Evolutionary conservation across 768 basidiomycete species (phyloP).

Genomic region (Rhizopogon vulgaris): DNA sequence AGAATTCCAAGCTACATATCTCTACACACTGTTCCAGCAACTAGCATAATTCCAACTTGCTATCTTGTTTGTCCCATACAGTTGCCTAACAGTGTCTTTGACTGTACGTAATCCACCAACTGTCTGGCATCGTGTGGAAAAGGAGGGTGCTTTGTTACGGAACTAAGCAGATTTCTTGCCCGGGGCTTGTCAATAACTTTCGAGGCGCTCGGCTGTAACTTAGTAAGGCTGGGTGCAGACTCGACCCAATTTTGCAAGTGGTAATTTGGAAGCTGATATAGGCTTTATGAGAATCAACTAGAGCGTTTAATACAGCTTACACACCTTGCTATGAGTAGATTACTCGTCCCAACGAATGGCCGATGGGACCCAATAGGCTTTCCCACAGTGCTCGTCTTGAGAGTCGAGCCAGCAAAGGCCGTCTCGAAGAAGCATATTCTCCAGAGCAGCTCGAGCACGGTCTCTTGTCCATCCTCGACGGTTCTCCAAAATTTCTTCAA

Average conservation of each 20-base stretch:
- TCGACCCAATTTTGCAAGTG: neutral
- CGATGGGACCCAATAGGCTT: constrained; percentile 84
- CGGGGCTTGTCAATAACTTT: neutral
- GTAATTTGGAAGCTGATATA: too few species aligned
- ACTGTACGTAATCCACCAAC: too few species aligned
- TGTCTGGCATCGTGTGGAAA: too few species aligned
- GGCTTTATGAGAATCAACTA: neutral
- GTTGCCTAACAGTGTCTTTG: too few species aligned
- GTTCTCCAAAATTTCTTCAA: constrained; percentile 52
- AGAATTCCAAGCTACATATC: too few species aligned
- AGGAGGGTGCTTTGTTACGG: too few species aligned
- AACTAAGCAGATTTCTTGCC: too few species aligned
- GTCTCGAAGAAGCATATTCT: constrained; percentile 87
- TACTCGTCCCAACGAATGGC: constrained; percentile 81
- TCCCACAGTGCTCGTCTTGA: constrained; percentile 62
- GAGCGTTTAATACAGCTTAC: neutral
- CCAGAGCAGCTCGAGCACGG: constrained; percentile 69
- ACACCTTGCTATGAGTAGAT: constrained; percentile 1
- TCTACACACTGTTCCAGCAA: too few species aligned
- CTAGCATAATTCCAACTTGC: too few species aligned
- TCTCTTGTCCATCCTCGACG: constrained; percentile 74
- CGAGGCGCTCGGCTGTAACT: neutral
- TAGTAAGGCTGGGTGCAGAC: neutral
- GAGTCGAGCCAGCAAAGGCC: constrained; percentile 95
- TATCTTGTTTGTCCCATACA: too few species aligned